phyloP scores from a whole-genome alignment of 2,329 filamentous ascomycete species.

The Aspergillus sp. region DNA sequence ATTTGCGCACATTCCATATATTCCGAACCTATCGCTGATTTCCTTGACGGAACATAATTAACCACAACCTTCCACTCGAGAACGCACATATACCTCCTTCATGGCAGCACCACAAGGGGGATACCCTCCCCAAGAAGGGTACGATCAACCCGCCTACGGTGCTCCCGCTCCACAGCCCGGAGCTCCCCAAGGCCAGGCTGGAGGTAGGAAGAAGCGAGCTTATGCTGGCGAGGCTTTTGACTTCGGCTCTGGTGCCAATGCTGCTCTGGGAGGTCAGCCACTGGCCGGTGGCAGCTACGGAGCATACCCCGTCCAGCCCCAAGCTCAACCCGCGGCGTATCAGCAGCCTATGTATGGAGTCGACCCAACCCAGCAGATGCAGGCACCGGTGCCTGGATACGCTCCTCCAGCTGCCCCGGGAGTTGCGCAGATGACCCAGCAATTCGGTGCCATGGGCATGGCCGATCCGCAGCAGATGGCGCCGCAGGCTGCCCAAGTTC shows the following conservation, averaged over 20 bases:
- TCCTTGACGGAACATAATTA: neutral
- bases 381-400: conserved; percentile 67
- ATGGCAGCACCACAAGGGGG: conserved; percentile 51
- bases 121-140: conserved; percentile 48
- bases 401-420: conserved; percentile 51
- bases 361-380: conserved; percentile 40
- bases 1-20: conserved; percentile 9
- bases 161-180: conserved; percentile 32
- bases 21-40: neutral
- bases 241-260: conserved; percentile 83
- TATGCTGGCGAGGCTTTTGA: conserved; percentile 95
- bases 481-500: conserved; percentile 39
- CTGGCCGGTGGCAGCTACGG: conserved; percentile 58
- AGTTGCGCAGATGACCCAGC: conserved; percentile 70
- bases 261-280: conserved; percentile 48
- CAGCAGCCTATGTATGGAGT: conserved; percentile 38
- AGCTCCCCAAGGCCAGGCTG: conserved; percentile 29
- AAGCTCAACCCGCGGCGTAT: conserved; percentile 38
- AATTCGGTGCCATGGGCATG: conserved; percentile 75
- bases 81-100: conserved; percentile 9
- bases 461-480: conserved; percentile 52
- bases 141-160: conserved; percentile 38
- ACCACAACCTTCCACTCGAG: neutral
- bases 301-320: conserved; percentile 50
- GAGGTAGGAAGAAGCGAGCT: conserved; percentile 72